A percentile compares a stretch with the other conserved stretches of the same genome.
These are phyloP conservation scores for Ogataea trehaloabstinens DNA, from an alignment of 805 yeast genomes.

Conservation along the genomic window DNA sequence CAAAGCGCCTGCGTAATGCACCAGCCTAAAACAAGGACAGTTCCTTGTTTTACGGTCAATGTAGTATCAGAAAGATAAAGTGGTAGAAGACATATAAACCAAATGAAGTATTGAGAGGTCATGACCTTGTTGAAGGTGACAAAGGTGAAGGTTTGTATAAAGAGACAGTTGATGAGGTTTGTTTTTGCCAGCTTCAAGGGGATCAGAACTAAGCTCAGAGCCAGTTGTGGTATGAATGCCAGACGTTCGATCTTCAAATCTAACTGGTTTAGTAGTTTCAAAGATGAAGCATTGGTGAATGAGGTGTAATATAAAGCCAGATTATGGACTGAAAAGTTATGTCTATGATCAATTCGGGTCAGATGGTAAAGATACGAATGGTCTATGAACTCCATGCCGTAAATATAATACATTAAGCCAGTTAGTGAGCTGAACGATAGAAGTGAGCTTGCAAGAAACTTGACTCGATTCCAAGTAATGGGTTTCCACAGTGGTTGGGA, in stretches of 20 bases:
- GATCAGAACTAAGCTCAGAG: slow-evolving; percentile 53
- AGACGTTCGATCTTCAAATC: slow-evolving; percentile 33
- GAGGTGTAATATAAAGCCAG: slow-evolving; percentile 66
- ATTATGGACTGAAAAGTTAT: slow-evolving; percentile 89
- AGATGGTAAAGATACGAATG: slow-evolving; percentile 85
- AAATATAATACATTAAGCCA: slow-evolving; percentile 58
- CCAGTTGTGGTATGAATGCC: slow-evolving; percentile 84
- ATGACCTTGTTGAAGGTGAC: slow-evolving; percentile 79
- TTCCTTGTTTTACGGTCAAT: slow-evolving; percentile 38
- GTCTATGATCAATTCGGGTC: slow-evolving; percentile 85
- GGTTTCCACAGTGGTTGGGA: slow-evolving; percentile 33
- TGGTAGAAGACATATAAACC: slow-evolving; percentile 89
- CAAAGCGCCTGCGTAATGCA: slow-evolving; percentile 67
- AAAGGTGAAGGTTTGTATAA: slow-evolving; percentile 76
- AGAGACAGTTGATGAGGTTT: slow-evolving; percentile 51
- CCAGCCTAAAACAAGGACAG: slow-evolving; percentile 56
- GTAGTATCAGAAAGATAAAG: slow-evolving; percentile 54
- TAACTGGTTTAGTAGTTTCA: slow-evolving; percentile 7
- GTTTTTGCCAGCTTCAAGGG: slow-evolving; percentile 48
- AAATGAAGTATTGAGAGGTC: slow-evolving; percentile 93
- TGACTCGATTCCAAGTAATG: slow-evolving; percentile 42
- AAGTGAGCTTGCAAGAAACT: slow-evolving; percentile 40
- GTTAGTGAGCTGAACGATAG: slow-evolving; percentile 48
- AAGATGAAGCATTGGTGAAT: slow-evolving; percentile 22
- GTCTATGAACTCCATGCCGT: slow-evolving; percentile 72